These are phyloP conservation scores for Paraglomus brasilianum DNA, from an alignment of 192 early-diverging fungal species.

Conservation along the genomic window DNA sequence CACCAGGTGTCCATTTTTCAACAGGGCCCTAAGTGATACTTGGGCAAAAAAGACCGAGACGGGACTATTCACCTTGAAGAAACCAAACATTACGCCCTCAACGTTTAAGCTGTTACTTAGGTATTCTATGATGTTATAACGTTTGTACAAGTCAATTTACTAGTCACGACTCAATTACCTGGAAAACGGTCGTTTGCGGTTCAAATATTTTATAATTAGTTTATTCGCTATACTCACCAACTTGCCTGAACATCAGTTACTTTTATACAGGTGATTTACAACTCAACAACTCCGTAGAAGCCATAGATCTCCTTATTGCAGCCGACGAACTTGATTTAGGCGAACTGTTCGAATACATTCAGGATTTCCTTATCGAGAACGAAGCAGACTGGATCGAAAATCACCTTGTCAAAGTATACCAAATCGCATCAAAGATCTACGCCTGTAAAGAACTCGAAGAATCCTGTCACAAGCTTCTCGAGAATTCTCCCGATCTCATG, in stretches of 20 bases:
- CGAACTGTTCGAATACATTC: conserved; percentile 5
- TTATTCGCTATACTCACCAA: too few relatives aligned
- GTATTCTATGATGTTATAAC: too few relatives aligned
- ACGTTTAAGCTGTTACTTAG: too few relatives aligned
- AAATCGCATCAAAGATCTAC: not conserved
- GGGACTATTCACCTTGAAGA: too few relatives aligned
- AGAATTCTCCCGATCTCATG: too few relatives aligned
- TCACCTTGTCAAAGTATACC: not conserved
- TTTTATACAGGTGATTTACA: conserved; percentile 9
- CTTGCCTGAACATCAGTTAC: too few relatives aligned
- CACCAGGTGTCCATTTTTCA: conserved; percentile 6
- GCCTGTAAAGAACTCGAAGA: not conserved
- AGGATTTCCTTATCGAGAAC: conserved; percentile 10
- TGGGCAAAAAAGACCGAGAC: not conserved
- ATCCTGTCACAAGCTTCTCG: too few relatives aligned
- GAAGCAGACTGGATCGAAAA: conserved; percentile 1
- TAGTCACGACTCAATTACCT: too few relatives aligned
- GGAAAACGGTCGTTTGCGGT: too few relatives aligned
- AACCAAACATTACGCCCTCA: too few relatives aligned
- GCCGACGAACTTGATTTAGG: conserved; percentile 23
- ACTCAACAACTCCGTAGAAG: not conserved
- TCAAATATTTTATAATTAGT: too few relatives aligned
- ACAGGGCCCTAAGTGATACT: not conserved
- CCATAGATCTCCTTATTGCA: conserved; percentile 10
- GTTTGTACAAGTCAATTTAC: too few relatives aligned